Evolutionary conservation across 1,139 yeast species (phyloP), one percentile per base, ranked within the genome.

Genomic region (Pneumocystis carinii): DNA sequence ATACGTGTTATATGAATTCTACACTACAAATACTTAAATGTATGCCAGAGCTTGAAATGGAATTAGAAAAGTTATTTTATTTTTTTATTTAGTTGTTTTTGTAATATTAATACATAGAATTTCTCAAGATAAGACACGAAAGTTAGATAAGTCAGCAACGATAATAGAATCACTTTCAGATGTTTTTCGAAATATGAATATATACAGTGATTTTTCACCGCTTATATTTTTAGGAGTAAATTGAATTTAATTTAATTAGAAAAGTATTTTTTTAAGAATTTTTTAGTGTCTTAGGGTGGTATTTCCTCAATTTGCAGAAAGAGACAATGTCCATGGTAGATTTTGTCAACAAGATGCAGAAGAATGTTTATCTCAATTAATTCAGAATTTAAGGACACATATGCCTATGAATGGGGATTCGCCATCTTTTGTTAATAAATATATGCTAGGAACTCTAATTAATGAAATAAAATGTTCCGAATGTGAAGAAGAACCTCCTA

Each of bases 261-360:
- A 24, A 24, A 24, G 14, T 24, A 24, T 24, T 32, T 32, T 12
- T 48, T 7, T 48, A 48, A 48, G 24, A 12, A 24, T 48, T 48
- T 42, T 90, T 66, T 77, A 83, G 53, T 75, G 83, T 53, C 78
- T 87, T 67, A 81, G 92, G 19, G 64, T 66, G 35, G 76, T 79
- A 27, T 87, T 82, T 71, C 97, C 97, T 1, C 97, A 94, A 75
- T 92, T 94, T 75, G 88, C 87, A 59, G 97, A 92, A 72, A 79
- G 81, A 68, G 81, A 77, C 66, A 72, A 71, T 7, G 83, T 82
- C 62, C 79, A 80, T 62, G 76, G 78, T 64, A 78, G 81, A 66
- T 87, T 81, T 72, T 90, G 87, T 73, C 98, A 92, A 76, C 99
- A 92, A 74, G 99, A 92, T 77, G 98, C 98, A 0, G 99, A 92